Conservation (phyloP, 352 stramenopile species). For the Thalassiosira mediterranea region DNA sequence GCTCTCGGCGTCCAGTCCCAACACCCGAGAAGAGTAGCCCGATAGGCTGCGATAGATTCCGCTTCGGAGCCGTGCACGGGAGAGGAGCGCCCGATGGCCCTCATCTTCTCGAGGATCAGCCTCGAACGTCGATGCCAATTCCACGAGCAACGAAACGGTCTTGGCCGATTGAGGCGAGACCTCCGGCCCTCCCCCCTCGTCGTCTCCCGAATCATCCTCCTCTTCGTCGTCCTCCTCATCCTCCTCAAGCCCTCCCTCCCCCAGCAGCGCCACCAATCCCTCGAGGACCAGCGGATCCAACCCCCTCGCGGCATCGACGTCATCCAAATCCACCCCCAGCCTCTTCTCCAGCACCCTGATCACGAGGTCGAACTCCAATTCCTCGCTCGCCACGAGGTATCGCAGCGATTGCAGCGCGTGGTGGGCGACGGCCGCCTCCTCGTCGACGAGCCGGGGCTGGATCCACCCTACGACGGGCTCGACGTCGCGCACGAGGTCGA, state of each 20-base stretch:
- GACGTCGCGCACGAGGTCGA: conserved; percentile 73
- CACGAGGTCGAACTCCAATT: conserved; percentile 78
- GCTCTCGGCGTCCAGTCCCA: conserved; percentile 51
- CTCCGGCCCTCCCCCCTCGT: conserved; percentile 3
- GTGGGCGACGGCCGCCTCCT: conserved; percentile 57
- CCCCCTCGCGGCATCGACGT: conserved; percentile 43
- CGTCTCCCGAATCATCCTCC: conserved; percentile 33
- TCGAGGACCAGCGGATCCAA: conserved; percentile 60
- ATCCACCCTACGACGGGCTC: conserved; percentile 73
- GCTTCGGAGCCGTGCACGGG: conserved; percentile 28
- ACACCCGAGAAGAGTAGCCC: conserved; percentile 27
- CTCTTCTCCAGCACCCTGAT: conserved; percentile 74
- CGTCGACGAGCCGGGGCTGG: conserved; percentile 61
- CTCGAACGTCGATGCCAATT: conserved; percentile 31
- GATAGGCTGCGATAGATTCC: conserved; percentile 48
- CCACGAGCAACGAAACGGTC: conserved; percentile 37
- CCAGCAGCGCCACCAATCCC: conserved; percentile 63
- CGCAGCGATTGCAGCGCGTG: conserved; percentile 66
- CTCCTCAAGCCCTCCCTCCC: conserved; percentile 60
- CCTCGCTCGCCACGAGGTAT: conserved; percentile 66
- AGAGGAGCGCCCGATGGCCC: background rate
- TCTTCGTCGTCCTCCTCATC: conserved; percentile 52
- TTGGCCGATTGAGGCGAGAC: conserved; percentile 36
- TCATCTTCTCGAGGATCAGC: conserved; percentile 1
- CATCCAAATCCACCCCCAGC: conserved; percentile 48